Evolutionary conservation across 2,329 filamentous ascomycete species (phyloP), one percentile per base, ranked within the genome.

Genomic region (Zelopaecilomyces penicillatus): DNA sequence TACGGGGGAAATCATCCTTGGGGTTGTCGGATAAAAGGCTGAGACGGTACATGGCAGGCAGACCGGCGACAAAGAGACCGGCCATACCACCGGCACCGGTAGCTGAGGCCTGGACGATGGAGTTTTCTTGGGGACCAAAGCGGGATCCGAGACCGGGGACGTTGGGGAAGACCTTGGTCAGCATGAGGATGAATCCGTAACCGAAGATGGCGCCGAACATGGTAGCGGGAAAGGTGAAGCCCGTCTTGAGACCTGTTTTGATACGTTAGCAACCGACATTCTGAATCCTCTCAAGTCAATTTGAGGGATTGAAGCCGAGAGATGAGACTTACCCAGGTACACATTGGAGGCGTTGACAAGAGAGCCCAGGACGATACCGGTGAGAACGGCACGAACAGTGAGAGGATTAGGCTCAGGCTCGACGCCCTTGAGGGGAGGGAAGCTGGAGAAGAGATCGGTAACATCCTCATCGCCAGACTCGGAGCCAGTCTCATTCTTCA

Each of bases 311-410:
- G 32, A 34, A 26, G 7, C 8, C 10, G 7, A 10, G 5, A 5
- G 11, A 7, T 39, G 4, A 19, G 28, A 46, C 59, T 41, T 62
- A 67, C 76, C 76, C 28, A 82, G 69, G 52, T 82, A 82, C 36
- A 82, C 66, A 55, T 82, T 82, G 46, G 76, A 80, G 7, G 76
- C 75, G 53, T 79, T 80, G 52, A 81, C 76, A 6, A 82, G 66
- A 11, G 72, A 75, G 39, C 78, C 78, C 30, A 78, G 70, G 36
- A 75, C 54, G 44, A 74, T 69, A 38, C 78, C 78, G 31, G 76
- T 63, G 34, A 78, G 45, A 27, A 82, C 61, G 11, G 78, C 76
- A 37, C 78, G 71, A 31, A 75, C 54, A 6, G 76, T 81, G 38
- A 82, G 53, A 41, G 78, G 75, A 50, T 67, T 62, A 9, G 64